Percentiles rank a stretch among this genome's conserved stretches.
phyloP scores from a whole-genome alignment of 805 yeast genomes.

The Starmerella bombi region DNA sequence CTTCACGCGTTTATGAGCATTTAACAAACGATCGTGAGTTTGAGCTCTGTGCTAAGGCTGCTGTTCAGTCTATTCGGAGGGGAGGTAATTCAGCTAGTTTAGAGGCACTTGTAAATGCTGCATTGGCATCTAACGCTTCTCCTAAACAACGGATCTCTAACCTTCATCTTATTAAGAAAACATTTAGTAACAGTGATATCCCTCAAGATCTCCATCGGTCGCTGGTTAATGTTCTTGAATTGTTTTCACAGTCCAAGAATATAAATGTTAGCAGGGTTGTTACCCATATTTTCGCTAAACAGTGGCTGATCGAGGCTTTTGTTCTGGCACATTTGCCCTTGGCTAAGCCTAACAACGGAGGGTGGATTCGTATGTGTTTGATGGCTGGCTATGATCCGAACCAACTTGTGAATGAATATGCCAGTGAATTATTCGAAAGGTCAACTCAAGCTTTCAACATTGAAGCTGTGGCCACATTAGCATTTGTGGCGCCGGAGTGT shows the following conservation, averaged over 20 bases:
- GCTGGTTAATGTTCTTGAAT: constrained; percentile 1
- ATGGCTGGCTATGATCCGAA: constrained; percentile 55
- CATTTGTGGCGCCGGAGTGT: constrained; percentile 45
- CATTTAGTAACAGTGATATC: not conserved
- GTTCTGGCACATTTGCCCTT: constrained; percentile 34
- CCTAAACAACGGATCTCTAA: not conserved
- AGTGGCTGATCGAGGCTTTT: constrained; percentile 30
- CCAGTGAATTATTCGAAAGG: constrained; percentile 21
- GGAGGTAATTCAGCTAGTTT: not conserved
- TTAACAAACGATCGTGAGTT: constrained; percentile 10
- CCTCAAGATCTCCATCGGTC: not conserved
- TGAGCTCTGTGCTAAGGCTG: constrained; percentile 11
- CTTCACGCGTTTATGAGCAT: constrained; percentile 17
- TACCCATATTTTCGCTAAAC: constrained; percentile 1
- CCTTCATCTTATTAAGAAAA: not conserved
- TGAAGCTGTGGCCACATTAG: constrained; percentile 30
- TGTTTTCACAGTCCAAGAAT: not conserved
- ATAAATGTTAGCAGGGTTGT: constrained; percentile 6
- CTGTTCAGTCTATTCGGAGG: not conserved
- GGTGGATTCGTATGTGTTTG: constrained; percentile 70
- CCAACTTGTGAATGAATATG: constrained; percentile 30
- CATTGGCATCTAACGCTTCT: constrained; percentile 1
- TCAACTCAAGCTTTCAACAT: constrained; percentile 23
- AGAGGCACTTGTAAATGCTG: constrained; percentile 1
- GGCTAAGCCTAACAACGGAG: constrained; percentile 32